Evolutionary conservation across 73 alveolate species (phyloP).

Genomic region (Blepharisma japonicum): DNA sequence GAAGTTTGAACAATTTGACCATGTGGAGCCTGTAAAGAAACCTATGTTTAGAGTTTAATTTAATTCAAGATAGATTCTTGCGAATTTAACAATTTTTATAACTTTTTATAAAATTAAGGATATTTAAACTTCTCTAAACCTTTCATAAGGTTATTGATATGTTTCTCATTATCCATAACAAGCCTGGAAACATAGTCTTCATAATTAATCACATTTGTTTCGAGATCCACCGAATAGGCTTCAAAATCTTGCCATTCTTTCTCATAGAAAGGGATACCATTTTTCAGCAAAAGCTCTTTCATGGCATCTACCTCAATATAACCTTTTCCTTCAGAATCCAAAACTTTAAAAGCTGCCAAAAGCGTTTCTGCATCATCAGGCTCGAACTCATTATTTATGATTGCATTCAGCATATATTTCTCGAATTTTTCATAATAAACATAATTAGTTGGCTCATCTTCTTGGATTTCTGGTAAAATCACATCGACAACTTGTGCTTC

Average conservation of each 20-base stretch:
- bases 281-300: conserved; percentile 47
- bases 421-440: conserved; percentile 66
- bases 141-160: conserved; percentile 32
- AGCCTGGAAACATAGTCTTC: conserved; percentile 70
- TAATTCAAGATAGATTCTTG: too few relatives aligned
- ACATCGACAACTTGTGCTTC: conserved; percentile 69
- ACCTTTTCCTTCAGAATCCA: conserved; percentile 74
- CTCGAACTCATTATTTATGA: conserved; percentile 61
- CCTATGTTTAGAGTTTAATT: too few relatives aligned
- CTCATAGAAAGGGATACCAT: conserved; percentile 67
- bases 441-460: conserved; percentile 71
- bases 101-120: neutral
- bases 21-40: conserved; percentile 17
- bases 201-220: conserved; percentile 48
- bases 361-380: conserved; percentile 66
- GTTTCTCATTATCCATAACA: conserved; percentile 56
- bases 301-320: conserved; percentile 59
- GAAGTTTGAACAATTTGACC: conserved; percentile 5
- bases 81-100: too few relatives aligned
- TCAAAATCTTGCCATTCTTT: conserved; percentile 57
- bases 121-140: conserved; percentile 29
- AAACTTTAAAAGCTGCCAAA: conserved; percentile 65
- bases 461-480: conserved; percentile 70
- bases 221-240: conserved; percentile 52
- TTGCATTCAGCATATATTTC: conserved; percentile 63